Conservation (phyloP, 1,139 yeast genomes). For the Sugiyamaella xylanicola region DNA sequence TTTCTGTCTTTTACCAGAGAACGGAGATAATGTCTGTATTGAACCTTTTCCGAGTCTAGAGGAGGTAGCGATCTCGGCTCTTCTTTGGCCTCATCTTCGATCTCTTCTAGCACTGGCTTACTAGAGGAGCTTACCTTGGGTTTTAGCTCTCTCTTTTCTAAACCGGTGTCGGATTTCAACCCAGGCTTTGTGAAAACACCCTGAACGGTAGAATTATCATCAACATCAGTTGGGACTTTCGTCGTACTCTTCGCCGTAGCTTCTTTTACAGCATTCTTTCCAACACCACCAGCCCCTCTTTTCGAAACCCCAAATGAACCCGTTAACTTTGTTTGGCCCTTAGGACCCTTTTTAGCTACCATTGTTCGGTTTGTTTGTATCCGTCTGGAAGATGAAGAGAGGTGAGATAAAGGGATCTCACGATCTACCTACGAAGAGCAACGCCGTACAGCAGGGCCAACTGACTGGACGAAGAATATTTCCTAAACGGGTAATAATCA, state of each 20-base stretch:
- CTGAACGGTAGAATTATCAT: background rate
- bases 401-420: background rate
- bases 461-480: background rate
- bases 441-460: background rate
- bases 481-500: constrained; percentile 11
- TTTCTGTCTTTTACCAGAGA: constrained; percentile 22
- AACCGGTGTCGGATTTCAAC: background rate
- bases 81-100: constrained; percentile 14
- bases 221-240: background rate
- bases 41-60: constrained; percentile 12
- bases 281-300: constrained; percentile 9
- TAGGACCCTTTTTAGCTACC: constrained; percentile 10
- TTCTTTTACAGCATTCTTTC: background rate
- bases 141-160: constrained; percentile 9
- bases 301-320: constrained; percentile 23
- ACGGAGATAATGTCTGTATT: constrained; percentile 16
- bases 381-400: background rate
- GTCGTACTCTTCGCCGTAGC: background rate
- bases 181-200: constrained; percentile 9
- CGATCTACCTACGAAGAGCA: background rate
- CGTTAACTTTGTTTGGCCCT: constrained; percentile 21
- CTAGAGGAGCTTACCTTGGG: constrained; percentile 7
- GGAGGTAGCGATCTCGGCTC: background rate
- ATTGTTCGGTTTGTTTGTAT: background rate
- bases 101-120: constrained; percentile 2